These are phyloP conservation scores for Pulveroboletus sp. DNA, from an alignment of 768 basidiomycete genomes.

Conservation along the genomic window DNA sequence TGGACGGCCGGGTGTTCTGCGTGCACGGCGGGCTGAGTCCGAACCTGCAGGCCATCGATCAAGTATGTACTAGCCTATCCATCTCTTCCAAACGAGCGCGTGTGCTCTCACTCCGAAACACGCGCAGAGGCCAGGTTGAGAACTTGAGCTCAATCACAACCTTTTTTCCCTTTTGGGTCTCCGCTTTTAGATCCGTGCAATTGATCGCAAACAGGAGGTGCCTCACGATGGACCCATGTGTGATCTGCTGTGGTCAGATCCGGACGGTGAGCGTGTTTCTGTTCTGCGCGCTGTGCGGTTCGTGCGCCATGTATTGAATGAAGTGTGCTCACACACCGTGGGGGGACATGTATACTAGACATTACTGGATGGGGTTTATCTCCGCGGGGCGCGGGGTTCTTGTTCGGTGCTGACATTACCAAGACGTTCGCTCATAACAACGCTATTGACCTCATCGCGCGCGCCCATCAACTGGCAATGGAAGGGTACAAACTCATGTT, in stretches of 20 bases:
- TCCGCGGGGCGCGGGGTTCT: conserved; percentile 94
- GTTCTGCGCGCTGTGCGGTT: not conserved
- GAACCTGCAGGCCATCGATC: conserved; percentile 79
- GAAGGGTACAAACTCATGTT: conserved; percentile 98
- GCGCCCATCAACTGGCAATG: conserved; percentile 97
- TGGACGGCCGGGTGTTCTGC: conserved; percentile 96
- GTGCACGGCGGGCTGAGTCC: conserved; percentile 97
- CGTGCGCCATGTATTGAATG: no score
- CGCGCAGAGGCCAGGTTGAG: not conserved
- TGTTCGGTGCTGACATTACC: conserved; percentile 91
- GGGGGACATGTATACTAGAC: conserved; percentile 40
- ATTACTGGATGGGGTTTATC: conserved; percentile 95
- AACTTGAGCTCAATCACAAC: conserved; percentile 17
- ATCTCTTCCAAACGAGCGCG: not conserved
- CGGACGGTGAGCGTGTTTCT: conserved; percentile 62
- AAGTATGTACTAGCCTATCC: conserved; percentile 47
- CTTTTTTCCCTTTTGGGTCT: conserved; percentile 13
- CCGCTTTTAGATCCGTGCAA: conserved; percentile 71
- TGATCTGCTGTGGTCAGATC: conserved; percentile 98
- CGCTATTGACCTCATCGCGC: conserved; percentile 88
- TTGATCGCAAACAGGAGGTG: conserved; percentile 95
- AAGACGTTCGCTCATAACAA: conserved; percentile 88
- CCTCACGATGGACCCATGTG: conserved; percentile 99
- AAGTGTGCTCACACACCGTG: conserved; percentile 10
- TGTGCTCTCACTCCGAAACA: conserved; percentile 16